phyloP scores from a whole-genome alignment of 805 yeast species.

The Kodamaea neixiangensis region DNA sequence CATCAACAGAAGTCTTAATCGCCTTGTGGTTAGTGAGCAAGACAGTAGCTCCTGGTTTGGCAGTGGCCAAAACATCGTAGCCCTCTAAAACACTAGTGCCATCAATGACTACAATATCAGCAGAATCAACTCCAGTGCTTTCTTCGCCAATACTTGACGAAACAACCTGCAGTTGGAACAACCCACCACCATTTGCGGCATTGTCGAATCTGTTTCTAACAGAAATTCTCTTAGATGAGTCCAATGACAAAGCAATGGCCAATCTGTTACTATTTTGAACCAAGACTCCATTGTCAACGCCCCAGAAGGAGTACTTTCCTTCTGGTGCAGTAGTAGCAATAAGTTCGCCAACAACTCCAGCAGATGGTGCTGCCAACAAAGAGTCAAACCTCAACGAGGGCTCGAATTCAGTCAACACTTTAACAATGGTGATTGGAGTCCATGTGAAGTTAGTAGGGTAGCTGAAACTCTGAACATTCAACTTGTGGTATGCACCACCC shows the following conservation, averaged over 20 bases:
- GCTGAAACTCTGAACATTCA: slow-evolving; percentile 51
- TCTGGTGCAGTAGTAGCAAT: slow-evolving; percentile 45
- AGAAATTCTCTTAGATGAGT: slow-evolving; percentile 50
- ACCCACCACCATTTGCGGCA: slow-evolving; percentile 72
- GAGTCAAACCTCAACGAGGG: slow-evolving; percentile 29
- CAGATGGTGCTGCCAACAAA: slow-evolving; percentile 18
- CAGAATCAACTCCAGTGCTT: slow-evolving; percentile 47
- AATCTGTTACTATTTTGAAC: slow-evolving; percentile 60
- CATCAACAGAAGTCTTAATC: slow-evolving; percentile 39
- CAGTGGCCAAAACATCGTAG: slow-evolving; percentile 64
- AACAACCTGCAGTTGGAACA: slow-evolving; percentile 66
- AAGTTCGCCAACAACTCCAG: slow-evolving; percentile 23
- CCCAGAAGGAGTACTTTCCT: slow-evolving; percentile 60
- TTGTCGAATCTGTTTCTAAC: slow-evolving; percentile 74
- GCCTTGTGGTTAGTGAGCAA: slow-evolving; percentile 46
- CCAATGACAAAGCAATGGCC: slow-evolving; percentile 70
- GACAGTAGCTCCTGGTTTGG: slow-evolving; percentile 53
- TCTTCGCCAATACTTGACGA: slow-evolving; percentile 20
- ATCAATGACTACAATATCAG: slow-evolving; percentile 68
- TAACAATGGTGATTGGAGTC: slow-evolving; percentile 55
- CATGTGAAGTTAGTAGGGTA: slow-evolving; percentile 55
- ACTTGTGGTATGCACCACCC: slow-evolving; percentile 40
- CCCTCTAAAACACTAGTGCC: slow-evolving; percentile 53
- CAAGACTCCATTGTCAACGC: slow-evolving; percentile 61
- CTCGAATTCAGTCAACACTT: slow-evolving; percentile 46